A percentile compares a stretch with the other conserved stretches of the same genome.
Conservation (phyloP, 2,329 filamentous ascomycete genomes). For the Metarhizium humberi region DNA sequence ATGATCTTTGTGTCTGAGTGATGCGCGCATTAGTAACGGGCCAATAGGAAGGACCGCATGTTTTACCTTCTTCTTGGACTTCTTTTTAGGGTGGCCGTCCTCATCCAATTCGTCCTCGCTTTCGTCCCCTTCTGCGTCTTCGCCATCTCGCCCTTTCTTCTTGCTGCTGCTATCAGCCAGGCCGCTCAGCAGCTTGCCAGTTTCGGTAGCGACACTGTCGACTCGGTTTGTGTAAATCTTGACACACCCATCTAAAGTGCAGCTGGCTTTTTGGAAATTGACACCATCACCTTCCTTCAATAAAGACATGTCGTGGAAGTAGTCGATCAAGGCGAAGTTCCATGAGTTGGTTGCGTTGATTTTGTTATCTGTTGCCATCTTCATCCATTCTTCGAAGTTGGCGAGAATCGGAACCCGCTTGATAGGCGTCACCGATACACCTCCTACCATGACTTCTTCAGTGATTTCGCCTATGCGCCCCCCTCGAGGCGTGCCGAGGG, state of each 20-base stretch:
- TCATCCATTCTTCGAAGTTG: constrained; percentile 99
- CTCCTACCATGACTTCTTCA: constrained; percentile 56
- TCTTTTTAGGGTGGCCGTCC: constrained; percentile 50
- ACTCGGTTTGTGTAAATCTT: constrained; percentile 99
- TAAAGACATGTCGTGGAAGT: constrained; percentile 98
- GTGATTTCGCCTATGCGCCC: constrained; percentile 33
- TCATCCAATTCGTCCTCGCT: constrained; percentile 55
- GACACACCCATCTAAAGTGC: constrained; percentile 93
- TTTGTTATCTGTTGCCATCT: constrained; percentile 99
- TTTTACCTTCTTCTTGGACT: constrained; percentile 65
- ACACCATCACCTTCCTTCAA: constrained; percentile 93
- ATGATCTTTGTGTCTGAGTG: constrained; percentile 57
- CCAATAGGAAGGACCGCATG: constrained; percentile 1
- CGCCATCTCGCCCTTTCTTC: constrained; percentile 56
- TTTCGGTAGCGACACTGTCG: constrained; percentile 96
- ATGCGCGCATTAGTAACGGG: constrained; percentile 4
- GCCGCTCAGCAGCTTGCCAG: constrained; percentile 86
- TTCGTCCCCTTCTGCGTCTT: constrained; percentile 59
- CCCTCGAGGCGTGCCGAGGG: constrained; percentile 41
- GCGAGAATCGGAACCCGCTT: constrained; percentile 91
- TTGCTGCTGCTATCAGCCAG: constrained; percentile 79
- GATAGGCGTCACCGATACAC: constrained; percentile 81
- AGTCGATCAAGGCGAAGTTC: constrained; percentile 99
- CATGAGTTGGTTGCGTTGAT: constrained; percentile 98
- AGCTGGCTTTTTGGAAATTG: constrained; percentile 98